phyloP scores from a whole-genome alignment of 1,284 basidiomycete species.

The Sporisorium graminicola region DNA sequence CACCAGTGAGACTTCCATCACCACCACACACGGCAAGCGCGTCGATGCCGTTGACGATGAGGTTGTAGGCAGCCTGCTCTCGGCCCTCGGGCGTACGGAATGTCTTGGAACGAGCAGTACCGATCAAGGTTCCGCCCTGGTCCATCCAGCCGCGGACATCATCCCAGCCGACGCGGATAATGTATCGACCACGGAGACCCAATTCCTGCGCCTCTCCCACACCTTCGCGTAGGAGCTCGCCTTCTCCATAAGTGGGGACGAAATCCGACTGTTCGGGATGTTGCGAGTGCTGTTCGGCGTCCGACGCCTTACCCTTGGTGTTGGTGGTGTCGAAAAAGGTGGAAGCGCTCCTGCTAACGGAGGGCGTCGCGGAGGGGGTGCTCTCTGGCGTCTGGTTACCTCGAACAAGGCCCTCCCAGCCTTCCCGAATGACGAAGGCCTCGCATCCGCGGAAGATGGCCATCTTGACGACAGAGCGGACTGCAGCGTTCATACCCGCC shows the following conservation, averaged over 20 bases:
- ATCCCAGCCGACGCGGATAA: slow-evolving; percentile 97
- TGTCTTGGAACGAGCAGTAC: slow-evolving; percentile 88
- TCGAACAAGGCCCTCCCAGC: slow-evolving; percentile 89
- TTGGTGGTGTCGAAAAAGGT: slow-evolving; percentile 37
- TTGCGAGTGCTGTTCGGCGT: slow-evolving; percentile 9
- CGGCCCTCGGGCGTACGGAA: slow-evolving; percentile 92
- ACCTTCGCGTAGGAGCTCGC: slow-evolving; percentile 87
- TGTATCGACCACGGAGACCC: slow-evolving; percentile 86
- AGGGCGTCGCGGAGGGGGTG: slow-evolving; percentile 41
- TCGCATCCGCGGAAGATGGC: slow-evolving; percentile 75
- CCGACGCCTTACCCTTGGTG: slow-evolving; percentile 22
- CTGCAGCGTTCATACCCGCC: slow-evolving; percentile 75
- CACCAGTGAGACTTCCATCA: slow-evolving; percentile 94
- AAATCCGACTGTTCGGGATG: slow-evolving; percentile 59
- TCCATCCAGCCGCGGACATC: slow-evolving; percentile 94
- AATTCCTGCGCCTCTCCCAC: slow-evolving; percentile 78
- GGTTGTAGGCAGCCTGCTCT: slow-evolving; percentile 85
- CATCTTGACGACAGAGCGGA: slow-evolving; percentile 68
- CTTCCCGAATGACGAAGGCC: slow-evolving; percentile 77
- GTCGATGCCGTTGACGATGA: slow-evolving; percentile 95
- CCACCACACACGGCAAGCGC: slow-evolving; percentile 96
- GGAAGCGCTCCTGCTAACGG: slow-evolving; percentile 44
- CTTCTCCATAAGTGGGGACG: slow-evolving; percentile 89
- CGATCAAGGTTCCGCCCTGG: slow-evolving; percentile 90
- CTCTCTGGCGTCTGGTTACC: slow-evolving; percentile 71